Conservation (phyloP, 164 flowering plant genomes). For the Echeveria elegans region DNA sequence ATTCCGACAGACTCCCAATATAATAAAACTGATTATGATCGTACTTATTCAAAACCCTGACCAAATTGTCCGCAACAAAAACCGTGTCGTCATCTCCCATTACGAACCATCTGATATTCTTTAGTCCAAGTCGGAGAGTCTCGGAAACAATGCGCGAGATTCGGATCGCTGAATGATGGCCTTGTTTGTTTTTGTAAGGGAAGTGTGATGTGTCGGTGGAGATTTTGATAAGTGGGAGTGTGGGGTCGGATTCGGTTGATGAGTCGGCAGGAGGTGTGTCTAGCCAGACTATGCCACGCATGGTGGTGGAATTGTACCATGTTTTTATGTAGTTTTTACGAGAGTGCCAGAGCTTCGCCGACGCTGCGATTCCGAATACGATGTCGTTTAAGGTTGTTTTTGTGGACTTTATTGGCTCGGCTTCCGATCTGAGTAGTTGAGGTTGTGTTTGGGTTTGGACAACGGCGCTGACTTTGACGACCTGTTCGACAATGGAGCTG, state of each 20-base stretch:
- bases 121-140: constrained; percentile 31
- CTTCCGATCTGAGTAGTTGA: neutral
- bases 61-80: constrained; percentile 49
- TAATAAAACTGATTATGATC: neutral
- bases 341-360: constrained; percentile 23
- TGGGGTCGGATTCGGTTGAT: neutral
- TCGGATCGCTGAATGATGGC: no score
- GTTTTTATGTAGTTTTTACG: constrained; percentile 41
- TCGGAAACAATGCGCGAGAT: constrained; percentile 42
- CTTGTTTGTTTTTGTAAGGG: no score
- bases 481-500: neutral
- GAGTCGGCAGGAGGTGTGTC: constrained; percentile 20
- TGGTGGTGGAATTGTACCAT: constrained; percentile 27
- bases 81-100: constrained; percentile 70
- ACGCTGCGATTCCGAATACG: constrained; percentile 29
- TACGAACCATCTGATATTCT: constrained; percentile 6
- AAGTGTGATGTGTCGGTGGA: constrained; percentile 44
- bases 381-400: constrained; percentile 26
- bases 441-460: neutral
- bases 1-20: constrained; percentile 11
- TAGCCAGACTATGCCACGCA: constrained; percentile 41
- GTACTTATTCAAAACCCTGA: constrained; percentile 9
- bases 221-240: constrained; percentile 39
- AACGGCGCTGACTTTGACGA: constrained; percentile 5
- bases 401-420: neutral